Evolutionary conservation across 352 stramenopile species (phyloP).

Genomic region (Pythium periplocum): DNA sequence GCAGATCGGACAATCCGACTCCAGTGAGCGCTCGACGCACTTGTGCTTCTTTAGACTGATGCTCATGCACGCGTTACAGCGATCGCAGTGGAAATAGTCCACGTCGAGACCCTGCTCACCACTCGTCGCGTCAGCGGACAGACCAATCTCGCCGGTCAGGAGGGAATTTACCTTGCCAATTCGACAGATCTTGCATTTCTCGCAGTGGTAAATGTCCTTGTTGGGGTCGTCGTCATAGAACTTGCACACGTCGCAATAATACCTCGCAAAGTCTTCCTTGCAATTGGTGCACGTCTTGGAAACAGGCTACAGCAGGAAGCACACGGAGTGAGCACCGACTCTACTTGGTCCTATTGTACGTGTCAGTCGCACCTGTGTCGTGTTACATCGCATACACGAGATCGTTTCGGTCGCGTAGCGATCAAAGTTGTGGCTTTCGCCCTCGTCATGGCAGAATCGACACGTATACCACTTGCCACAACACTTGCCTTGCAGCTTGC

Average conservation of each 20-base stretch:
- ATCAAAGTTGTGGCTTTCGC: conserved; percentile 89
- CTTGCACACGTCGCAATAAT: conserved; percentile 94
- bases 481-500: conserved; percentile 83
- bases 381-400: conserved; percentile 91
- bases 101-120: conserved; percentile 83
- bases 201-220: conserved; percentile 97
- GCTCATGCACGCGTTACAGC: conserved; percentile 97
- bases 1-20: conserved; percentile 95
- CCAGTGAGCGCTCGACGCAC: conserved; percentile 92
- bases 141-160: not conserved
- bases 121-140: no score
- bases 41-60: conserved; percentile 88
- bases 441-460: conserved; percentile 86
- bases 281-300: conserved; percentile 64
- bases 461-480: conserved; percentile 88
- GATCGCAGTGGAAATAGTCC: conserved; percentile 98
- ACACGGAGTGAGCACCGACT: no score
- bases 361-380: conserved; percentile 35
- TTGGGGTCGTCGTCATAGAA: conserved; percentile 92
- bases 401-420: conserved; percentile 93
- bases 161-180: conserved; percentile 66
- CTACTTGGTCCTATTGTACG: no score
- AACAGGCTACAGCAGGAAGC: conserved; percentile 41
- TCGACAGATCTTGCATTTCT: conserved; percentile 97
- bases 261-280: conserved; percentile 84